A percentile compares a stretch with the other conserved stretches of the same genome.
These are phyloP conservation scores for Neurospora sp. DNA, from an alignment of 495 filamentous ascomycete genomes.

Conservation along the genomic window DNA sequence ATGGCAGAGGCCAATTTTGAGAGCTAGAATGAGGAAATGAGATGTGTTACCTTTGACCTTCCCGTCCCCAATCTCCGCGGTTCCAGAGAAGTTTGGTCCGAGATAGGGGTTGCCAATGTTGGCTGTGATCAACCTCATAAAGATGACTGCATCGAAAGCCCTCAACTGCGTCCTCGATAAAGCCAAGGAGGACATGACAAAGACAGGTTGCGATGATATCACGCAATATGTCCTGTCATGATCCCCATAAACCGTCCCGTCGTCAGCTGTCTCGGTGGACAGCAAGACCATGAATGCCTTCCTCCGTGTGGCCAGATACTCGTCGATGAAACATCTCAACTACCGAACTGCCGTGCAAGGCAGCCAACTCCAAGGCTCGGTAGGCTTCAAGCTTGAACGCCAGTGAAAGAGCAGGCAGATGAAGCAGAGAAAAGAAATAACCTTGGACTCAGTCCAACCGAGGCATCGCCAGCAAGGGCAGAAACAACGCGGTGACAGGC, in stretches of 20 bases:
- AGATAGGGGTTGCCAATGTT: background rate
- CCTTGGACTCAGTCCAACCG: background rate
- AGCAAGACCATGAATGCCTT: background rate
- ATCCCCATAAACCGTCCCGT: background rate
- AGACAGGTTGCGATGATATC: background rate
- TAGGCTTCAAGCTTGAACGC: background rate
- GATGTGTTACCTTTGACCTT: background rate
- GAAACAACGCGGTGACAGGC: background rate
- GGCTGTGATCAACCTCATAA: background rate
- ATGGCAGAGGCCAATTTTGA: background rate
- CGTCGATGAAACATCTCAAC: background rate
- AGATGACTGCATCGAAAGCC: background rate
- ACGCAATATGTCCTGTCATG: background rate
- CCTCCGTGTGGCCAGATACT: background rate
- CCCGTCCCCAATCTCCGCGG: background rate
- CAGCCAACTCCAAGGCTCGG: background rate
- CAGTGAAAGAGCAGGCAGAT: background rate
- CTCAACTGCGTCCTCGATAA: background rate
- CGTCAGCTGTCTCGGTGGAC: background rate
- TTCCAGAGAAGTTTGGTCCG: background rate
- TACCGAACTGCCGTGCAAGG: background rate
- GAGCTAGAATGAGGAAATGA: background rate
- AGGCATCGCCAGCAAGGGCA: background rate
- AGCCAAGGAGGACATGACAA: background rate
- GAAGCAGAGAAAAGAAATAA: background rate